phyloP scores from a whole-genome alignment of 1,139 yeast species.

The Candida smagusa region DNA sequence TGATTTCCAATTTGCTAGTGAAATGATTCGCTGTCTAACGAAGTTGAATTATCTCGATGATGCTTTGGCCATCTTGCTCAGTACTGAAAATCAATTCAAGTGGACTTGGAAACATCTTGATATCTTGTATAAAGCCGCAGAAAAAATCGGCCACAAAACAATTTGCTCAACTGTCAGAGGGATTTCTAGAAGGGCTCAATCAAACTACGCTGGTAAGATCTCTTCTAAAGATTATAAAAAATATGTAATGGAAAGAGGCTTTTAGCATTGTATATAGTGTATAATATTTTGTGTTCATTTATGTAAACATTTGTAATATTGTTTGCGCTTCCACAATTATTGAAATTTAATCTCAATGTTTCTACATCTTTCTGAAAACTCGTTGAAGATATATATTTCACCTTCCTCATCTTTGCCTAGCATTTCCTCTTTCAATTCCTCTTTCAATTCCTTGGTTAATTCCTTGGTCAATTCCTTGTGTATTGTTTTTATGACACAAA shows the following conservation, averaged over 20 bases:
- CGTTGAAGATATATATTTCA: too few species aligned
- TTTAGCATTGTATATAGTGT: slow-evolving; percentile 14
- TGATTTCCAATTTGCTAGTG: slow-evolving; percentile 69
- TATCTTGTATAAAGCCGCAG: slow-evolving; percentile 45
- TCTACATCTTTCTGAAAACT: too few species aligned
- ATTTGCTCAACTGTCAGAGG: slow-evolving; percentile 36
- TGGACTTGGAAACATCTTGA: slow-evolving; percentile 68
- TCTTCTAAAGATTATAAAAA: slow-evolving; percentile 30
- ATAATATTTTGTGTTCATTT: slow-evolving; percentile 1
- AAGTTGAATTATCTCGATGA: slow-evolving; percentile 56
- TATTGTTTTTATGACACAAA: too few species aligned
- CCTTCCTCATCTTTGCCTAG: too few species aligned
- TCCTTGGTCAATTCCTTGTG: too few species aligned
- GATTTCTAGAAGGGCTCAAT: slow-evolving; percentile 28
- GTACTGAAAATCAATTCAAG: slow-evolving; percentile 64
- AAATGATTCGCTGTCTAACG: slow-evolving; percentile 56
- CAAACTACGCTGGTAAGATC: slow-evolving; percentile 38
- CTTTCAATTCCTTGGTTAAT: too few species aligned
- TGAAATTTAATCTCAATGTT: neutral
- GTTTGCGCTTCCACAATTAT: neutral
- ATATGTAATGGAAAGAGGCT: slow-evolving; percentile 33
- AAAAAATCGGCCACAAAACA: slow-evolving; percentile 46
- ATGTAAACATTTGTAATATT: neutral
- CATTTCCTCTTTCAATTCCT: too few species aligned
- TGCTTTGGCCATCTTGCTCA: slow-evolving; percentile 63